Conservation (phyloP, 78 protist genomes). For the Bigelowiella natans region DNA sequence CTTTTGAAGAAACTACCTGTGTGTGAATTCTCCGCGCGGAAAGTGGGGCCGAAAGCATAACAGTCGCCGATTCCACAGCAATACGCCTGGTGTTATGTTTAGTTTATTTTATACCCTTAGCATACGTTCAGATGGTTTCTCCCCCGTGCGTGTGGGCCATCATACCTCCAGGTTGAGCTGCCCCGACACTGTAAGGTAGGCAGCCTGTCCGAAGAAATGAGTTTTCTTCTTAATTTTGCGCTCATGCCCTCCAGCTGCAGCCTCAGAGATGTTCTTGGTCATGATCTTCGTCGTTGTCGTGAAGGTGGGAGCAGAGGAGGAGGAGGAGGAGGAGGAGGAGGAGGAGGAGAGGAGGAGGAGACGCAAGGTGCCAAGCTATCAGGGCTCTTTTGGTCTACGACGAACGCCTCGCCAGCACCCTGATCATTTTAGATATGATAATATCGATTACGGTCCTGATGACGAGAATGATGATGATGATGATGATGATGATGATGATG, state of each 20-base stretch:
- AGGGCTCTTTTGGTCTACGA: background rate
- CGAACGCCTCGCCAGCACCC: background rate
- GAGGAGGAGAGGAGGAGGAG: background rate
- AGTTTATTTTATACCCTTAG: too few relatives aligned
- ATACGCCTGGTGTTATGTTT: constrained; percentile 27
- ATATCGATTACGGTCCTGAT: too few relatives aligned
- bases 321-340: too few relatives aligned
- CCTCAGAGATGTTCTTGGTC: background rate
- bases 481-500: too few relatives aligned
- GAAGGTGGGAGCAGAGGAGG: too few relatives aligned
- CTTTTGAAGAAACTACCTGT: too few relatives aligned
- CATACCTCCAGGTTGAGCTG: constrained; percentile 34
- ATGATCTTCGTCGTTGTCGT: background rate
- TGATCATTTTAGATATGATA: too few relatives aligned
- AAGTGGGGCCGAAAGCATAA: constrained; percentile 70
- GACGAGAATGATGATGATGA: too few relatives aligned
- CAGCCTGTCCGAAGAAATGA: constrained; percentile 22
- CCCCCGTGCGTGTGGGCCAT: too few relatives aligned
- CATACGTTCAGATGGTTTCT: too few relatives aligned
- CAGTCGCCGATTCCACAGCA: constrained; percentile 42
- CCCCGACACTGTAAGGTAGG: constrained; percentile 70
- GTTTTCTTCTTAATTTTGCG: background rate
- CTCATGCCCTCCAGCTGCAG: background rate
- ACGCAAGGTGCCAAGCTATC: too few relatives aligned
- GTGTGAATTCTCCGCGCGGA: constrained; percentile 21